Evolutionary conservation across 2,329 filamentous ascomycete genomes (phyloP).

Genomic region (Cadophora sp.): DNA sequence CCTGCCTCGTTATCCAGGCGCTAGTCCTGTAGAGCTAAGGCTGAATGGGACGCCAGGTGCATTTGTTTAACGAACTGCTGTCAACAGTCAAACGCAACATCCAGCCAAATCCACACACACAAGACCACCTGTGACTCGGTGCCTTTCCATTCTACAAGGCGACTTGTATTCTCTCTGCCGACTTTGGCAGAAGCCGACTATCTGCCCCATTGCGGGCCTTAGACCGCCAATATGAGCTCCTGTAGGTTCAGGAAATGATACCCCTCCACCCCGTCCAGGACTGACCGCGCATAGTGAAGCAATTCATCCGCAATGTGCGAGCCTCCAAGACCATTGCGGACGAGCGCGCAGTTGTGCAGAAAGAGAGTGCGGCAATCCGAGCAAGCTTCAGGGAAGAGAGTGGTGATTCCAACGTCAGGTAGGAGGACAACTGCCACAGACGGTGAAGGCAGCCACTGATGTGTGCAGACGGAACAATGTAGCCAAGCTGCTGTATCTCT

Average conservation of each 20-base stretch:
- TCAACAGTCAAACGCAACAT: background rate
- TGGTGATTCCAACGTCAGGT: conserved; percentile 90
- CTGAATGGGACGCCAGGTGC: background rate
- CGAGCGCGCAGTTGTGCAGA: conserved; percentile 97
- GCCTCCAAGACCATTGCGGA: conserved; percentile 99
- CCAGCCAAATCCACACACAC: background rate
- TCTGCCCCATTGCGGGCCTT: conserved; percentile 44
- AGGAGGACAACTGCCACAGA: conserved; percentile 43
- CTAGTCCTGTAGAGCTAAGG: background rate
- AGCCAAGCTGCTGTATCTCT: conserved; percentile 96
- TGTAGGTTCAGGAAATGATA: conserved; percentile 39
- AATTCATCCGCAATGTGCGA: conserved; percentile 99
- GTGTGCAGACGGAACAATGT: conserved; percentile 90
- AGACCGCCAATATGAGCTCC: conserved; percentile 46
- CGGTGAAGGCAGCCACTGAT: conserved; percentile 11
- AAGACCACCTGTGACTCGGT: background rate
- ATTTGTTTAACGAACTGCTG: conserved; percentile 6
- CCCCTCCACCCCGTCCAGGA: conserved; percentile 26
- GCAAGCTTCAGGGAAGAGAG: conserved; percentile 98
- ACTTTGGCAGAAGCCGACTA: conserved; percentile 33
- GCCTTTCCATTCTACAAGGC: background rate
- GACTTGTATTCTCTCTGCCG: background rate
- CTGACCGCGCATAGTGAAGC: conserved; percentile 75
- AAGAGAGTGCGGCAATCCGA: conserved; percentile 97
- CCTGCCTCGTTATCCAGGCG: conserved; percentile 9